Evolutionary conservation across 73 alveolate genomes (phyloP).

Genomic region (Tetrahymena malaccensis): DNA sequence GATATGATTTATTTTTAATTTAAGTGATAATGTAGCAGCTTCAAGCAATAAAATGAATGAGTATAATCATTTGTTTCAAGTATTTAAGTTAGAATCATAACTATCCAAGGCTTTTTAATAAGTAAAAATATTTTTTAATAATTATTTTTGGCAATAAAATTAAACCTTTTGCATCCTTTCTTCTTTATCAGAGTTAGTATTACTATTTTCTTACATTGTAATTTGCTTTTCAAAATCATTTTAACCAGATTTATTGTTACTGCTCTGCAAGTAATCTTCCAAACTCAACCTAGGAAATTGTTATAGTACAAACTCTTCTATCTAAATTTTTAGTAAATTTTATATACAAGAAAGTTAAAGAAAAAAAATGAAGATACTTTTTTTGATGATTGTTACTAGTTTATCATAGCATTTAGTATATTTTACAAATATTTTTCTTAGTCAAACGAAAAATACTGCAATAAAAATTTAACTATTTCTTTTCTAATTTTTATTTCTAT

Average conservation of each 20-base stretch:
- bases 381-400: neutral
- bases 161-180: neutral
- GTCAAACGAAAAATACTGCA: neutral
- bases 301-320: neutral
- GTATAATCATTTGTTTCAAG: neutral
- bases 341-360: neutral
- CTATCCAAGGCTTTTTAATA: neutral
- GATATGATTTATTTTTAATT: neutral
- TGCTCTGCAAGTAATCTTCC: neutral
- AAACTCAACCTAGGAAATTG: neutral
- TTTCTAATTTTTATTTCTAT: neutral
- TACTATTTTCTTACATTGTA: neutral
- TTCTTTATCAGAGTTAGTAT: neutral
- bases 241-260: neutral
- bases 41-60: neutral
- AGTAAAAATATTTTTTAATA: too few relatives aligned
- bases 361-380: neutral
- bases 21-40: neutral
- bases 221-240: neutral
- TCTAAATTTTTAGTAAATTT: neutral
- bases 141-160: neutral
- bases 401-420: neutral
- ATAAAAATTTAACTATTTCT: neutral
- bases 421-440: neutral
- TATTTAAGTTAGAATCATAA: neutral